These are phyloP conservation scores for Huntiella abstrusa DNA, from an alignment of 2,329 filamentous ascomycete species.

Conservation along the genomic window DNA sequence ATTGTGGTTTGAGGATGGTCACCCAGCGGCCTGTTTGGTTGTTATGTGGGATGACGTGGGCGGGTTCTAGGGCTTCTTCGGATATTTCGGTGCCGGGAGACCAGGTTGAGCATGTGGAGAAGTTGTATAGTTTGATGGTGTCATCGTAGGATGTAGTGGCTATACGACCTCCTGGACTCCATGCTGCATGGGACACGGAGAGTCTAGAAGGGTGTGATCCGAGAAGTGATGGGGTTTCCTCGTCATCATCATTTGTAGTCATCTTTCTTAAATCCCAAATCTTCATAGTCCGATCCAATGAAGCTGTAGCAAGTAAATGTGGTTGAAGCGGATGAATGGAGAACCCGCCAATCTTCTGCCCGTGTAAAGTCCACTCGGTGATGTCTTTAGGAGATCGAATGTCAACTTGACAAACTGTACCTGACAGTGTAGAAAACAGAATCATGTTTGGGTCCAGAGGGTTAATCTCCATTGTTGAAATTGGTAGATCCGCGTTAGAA, in stretches of 20 bases:
- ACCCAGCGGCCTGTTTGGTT: slow-evolving; percentile 95
- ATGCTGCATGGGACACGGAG: slow-evolving; percentile 83
- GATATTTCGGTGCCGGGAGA: slow-evolving; percentile 36
- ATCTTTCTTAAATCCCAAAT: slow-evolving; percentile 86
- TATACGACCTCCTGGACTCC: slow-evolving; percentile 66
- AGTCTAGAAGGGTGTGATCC: slow-evolving; percentile 68
- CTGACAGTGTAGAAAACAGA: slow-evolving; percentile 75
- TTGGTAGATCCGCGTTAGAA: slow-evolving; percentile 50
- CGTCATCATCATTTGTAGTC: slow-evolving; percentile 39
- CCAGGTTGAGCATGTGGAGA: slow-evolving; percentile 43
- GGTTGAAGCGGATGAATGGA: slow-evolving; percentile 61
- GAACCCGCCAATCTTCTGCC: slow-evolving; percentile 94
- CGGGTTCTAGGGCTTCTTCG: slow-evolving; percentile 47
- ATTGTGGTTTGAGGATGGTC: slow-evolving; percentile 64
- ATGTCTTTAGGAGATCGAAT: slow-evolving; percentile 16
- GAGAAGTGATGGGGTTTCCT: slow-evolving; percentile 46
- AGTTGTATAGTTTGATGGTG: slow-evolving; percentile 80
- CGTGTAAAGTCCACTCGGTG: slow-evolving; percentile 47
- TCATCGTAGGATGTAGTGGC: slow-evolving; percentile 92
- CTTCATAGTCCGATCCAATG: slow-evolving; percentile 71
- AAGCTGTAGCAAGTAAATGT: slow-evolving; percentile 74
- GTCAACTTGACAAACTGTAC: slow-evolving; percentile 66
- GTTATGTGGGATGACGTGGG: slow-evolving; percentile 58
- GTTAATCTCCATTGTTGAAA: slow-evolving; percentile 72
- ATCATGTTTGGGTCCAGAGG: slow-evolving; percentile 50